Conservation (phyloP, 2,329 filamentous ascomycete genomes). For the Onygenales sp. region DNA sequence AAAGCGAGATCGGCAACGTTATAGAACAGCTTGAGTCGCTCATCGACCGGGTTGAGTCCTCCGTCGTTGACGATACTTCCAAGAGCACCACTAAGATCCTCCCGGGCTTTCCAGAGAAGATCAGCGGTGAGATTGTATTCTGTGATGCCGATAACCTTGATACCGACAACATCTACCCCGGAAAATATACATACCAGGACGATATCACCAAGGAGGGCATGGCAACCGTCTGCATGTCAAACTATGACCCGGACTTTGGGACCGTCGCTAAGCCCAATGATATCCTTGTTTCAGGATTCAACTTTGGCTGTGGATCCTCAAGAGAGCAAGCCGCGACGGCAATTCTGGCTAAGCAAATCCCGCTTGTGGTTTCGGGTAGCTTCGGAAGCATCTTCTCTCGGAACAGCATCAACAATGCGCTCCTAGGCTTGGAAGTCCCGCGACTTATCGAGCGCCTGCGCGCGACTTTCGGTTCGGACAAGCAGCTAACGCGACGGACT, state of each 20-base stretch:
- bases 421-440: slow-evolving; percentile 30
- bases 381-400: slow-evolving; percentile 77
- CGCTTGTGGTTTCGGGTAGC: slow-evolving; percentile 68
- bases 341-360: slow-evolving; percentile 70
- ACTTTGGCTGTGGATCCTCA: slow-evolving; percentile 76
- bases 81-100: slow-evolving; percentile 55
- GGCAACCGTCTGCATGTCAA: slow-evolving; percentile 86
- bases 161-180: slow-evolving; percentile 87
- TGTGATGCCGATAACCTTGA: slow-evolving; percentile 80
- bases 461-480: slow-evolving; percentile 36
- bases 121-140: slow-evolving; percentile 81
- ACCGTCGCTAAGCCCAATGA: slow-evolving; percentile 58
- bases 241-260: slow-evolving; percentile 72
- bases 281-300: slow-evolving; percentile 76
- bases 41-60: not conserved
- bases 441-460: slow-evolving; percentile 24
- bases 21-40: not conserved
- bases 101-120: slow-evolving; percentile 74
- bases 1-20: not conserved
- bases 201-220: slow-evolving; percentile 66
- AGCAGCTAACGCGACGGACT: slow-evolving; percentile 59
- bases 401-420: slow-evolving; percentile 38
- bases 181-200: slow-evolving; percentile 89
- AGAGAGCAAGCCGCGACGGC: slow-evolving; percentile 85
- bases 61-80: too few relatives aligned